Percentiles rank a stretch among this genome's conserved stretches.
Evolutionary conservation across 1,284 basidiomycete species (phyloP).

Genomic region (Schizopora paradoxa): DNA sequence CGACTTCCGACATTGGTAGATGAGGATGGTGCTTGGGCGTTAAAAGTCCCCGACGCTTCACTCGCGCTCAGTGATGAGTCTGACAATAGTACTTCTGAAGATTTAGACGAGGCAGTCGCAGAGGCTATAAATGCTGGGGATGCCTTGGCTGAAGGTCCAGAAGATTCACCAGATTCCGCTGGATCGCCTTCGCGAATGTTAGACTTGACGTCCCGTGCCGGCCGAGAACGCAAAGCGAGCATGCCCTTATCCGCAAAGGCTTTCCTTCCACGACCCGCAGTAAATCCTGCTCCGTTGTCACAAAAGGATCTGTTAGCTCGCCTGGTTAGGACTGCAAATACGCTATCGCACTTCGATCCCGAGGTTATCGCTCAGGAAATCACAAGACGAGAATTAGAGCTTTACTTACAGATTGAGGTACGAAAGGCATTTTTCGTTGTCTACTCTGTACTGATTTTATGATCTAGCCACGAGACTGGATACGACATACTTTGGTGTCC

Average conservation of each 20-base stretch:
- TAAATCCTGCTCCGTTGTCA: slow-evolving; percentile 5
- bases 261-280: slow-evolving; percentile 18
- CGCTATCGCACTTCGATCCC: slow-evolving; percentile 26
- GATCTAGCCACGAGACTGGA: slow-evolving; percentile 71
- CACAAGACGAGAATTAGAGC: slow-evolving; percentile 55
- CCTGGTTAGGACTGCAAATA: slow-evolving; percentile 28
- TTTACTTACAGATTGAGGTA: slow-evolving; percentile 70
- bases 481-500: slow-evolving; percentile 64
- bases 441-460: slow-evolving; percentile 8
- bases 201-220: too few relatives aligned
- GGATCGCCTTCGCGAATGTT: too few relatives aligned
- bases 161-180: too few relatives aligned
- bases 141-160: too few relatives aligned
- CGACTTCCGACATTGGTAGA: slow-evolving; percentile 55
- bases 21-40: slow-evolving; percentile 63
- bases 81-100: slow-evolving; percentile 45
- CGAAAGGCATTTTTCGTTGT: slow-evolving; percentile 18
- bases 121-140: too few relatives aligned
- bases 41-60: slow-evolving; percentile 51
- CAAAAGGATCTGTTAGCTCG: slow-evolving; percentile 5
- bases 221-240: slow-evolving; percentile 64
- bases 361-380: slow-evolving; percentile 73
- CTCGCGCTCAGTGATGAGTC: slow-evolving; percentile 56
- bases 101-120: slow-evolving; percentile 43
- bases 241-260: slow-evolving; percentile 49